Conservation (phyloP, 768 basidiomycete genomes). For the Scleroderma bovista region DNA sequence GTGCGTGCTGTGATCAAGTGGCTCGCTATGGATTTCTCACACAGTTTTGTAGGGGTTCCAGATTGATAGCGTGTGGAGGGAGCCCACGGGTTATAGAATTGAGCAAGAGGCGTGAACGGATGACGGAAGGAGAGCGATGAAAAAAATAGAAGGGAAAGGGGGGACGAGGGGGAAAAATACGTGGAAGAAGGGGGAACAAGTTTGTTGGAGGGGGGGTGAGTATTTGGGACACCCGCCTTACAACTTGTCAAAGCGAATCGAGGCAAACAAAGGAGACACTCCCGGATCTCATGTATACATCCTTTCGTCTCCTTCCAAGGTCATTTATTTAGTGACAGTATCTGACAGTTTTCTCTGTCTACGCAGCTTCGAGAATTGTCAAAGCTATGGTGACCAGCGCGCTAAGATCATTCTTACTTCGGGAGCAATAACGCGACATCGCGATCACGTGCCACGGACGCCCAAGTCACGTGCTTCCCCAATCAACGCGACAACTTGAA, state of each 20-base stretch:
- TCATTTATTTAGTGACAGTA: not conserved
- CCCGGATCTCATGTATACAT: not conserved
- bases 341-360: not conserved
- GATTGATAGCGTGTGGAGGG: not conserved
- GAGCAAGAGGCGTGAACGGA: not conserved
- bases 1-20: no score
- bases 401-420: not conserved
- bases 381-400: not conserved
- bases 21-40: no score
- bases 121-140: not conserved
- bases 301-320: not conserved
- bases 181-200: no score
- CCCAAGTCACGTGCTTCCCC: constrained; percentile 14
- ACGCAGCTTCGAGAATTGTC: constrained; percentile 1
- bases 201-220: no score
- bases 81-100: not conserved
- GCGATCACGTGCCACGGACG: constrained; percentile 12
- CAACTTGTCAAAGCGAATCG: not conserved
- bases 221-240: not conserved
- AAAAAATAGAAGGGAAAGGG: not conserved
- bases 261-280: not conserved
- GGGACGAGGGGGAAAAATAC: no score
- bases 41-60: not conserved
- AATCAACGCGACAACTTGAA: constrained; percentile 1
- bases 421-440: not conserved